Percentiles rank a stretch among this genome's conserved stretches.
Conservation (phyloP, 1,284 basidiomycete species). For the Amylostereum areolatum region DNA sequence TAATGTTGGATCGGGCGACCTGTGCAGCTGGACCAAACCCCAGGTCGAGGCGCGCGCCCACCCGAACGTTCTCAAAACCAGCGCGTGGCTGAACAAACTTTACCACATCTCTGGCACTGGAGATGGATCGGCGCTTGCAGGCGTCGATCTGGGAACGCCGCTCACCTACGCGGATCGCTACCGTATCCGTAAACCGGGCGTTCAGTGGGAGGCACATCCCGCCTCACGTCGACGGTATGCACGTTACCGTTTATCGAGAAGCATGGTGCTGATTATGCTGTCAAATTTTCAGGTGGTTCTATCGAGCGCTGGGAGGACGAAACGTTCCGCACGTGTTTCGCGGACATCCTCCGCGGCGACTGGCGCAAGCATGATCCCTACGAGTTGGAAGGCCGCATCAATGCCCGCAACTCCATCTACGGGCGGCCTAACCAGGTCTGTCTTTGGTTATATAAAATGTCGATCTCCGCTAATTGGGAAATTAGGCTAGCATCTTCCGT, state of each 20-base stretch:
- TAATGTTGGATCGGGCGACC: too few relatives aligned
- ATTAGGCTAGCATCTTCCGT: conserved; percentile 61
- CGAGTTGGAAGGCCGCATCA: conserved; percentile 54
- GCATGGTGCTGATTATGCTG: neutral
- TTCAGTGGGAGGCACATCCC: conserved; percentile 60
- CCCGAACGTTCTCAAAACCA: conserved; percentile 60
- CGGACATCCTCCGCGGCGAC: conserved; percentile 58
- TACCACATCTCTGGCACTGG: conserved; percentile 37
- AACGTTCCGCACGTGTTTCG: conserved; percentile 60
- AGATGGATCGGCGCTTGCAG: conserved; percentile 31
- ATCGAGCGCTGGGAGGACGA: conserved; percentile 86
- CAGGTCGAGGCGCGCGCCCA: conserved; percentile 72
- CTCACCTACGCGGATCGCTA: conserved; percentile 80
- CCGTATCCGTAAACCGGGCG: conserved; percentile 74
- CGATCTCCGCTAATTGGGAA: conserved; percentile 2
- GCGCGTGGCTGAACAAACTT: conserved; percentile 58
- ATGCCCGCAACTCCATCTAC: conserved; percentile 58
- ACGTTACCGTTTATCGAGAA: neutral
- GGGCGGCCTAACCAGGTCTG: conserved; percentile 48
- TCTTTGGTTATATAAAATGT: neutral
- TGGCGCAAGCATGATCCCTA: conserved; percentile 74
- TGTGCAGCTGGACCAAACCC: conserved; percentile 57
- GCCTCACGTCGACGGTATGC: conserved; percentile 72
- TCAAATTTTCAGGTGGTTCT: conserved; percentile 46
- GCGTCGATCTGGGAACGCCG: conserved; percentile 63